These are phyloP conservation scores for Sarcodon sp. DNA, from an alignment of 768 basidiomycete species.

Conservation along the genomic window DNA sequence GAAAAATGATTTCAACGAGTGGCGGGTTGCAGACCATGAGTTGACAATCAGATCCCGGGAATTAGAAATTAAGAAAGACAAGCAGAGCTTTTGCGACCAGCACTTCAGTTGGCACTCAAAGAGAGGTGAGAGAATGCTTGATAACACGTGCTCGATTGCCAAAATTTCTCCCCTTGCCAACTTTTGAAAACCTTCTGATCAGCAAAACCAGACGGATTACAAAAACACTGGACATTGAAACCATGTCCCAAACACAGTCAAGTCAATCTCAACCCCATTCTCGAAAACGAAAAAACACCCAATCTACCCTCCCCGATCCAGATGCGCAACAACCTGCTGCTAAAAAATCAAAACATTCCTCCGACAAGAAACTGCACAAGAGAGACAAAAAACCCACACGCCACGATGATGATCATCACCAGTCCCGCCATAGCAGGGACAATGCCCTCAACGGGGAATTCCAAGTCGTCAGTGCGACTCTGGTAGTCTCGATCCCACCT, in stretches of 20 bases:
- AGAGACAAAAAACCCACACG: slow-evolving; percentile 13
- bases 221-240: background rate
- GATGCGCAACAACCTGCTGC: background rate
- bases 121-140: background rate
- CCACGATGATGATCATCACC: slow-evolving; percentile 5
- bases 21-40: slow-evolving; percentile 11
- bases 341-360: slow-evolving; percentile 4
- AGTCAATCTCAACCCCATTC: background rate
- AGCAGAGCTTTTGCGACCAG: too few species aligned
- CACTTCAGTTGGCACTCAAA: background rate
- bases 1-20: background rate
- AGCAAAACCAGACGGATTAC: too few species aligned
- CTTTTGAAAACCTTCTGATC: background rate
- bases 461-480: slow-evolving; percentile 44
- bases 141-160: slow-evolving; percentile 2
- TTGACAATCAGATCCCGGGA: slow-evolving; percentile 2
- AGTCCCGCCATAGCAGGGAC: slow-evolving; percentile 2
- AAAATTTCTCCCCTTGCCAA: slow-evolving; percentile 10
- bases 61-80: slow-evolving; percentile 6
- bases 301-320: background rate
- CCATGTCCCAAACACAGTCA: background rate
- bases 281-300: background rate
- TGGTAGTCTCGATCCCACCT: slow-evolving; percentile 70
- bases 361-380: background rate
- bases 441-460: slow-evolving; percentile 30